A percentile compares a stretch with the other conserved stretches of the same genome.
Evolutionary conservation across 305 asterid species (phyloP).

Genomic region (Fraxinus floribunda): DNA sequence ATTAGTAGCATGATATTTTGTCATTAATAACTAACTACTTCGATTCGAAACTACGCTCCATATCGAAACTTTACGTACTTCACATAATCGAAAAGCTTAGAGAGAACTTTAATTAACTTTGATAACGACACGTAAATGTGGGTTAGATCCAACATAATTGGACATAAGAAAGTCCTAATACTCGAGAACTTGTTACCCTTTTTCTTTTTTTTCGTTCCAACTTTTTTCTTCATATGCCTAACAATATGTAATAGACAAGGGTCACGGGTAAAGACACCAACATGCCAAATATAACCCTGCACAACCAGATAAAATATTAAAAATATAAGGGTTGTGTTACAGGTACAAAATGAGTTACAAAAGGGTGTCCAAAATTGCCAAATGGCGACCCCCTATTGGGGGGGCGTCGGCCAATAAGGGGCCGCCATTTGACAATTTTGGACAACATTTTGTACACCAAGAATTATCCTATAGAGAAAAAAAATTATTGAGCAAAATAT

Average conservation of each 20-base stretch:
- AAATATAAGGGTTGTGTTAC: too few relatives aligned
- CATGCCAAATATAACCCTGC: conserved; percentile 85
- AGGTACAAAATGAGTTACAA: too few relatives aligned
- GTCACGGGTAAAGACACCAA: conserved; percentile 68
- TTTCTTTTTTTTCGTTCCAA: neutral
- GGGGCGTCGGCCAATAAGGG: too few relatives aligned
- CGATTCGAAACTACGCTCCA: neutral
- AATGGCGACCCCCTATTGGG: too few relatives aligned
- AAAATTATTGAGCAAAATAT: neutral
- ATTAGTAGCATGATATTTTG: neutral
- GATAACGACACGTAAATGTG: neutral
- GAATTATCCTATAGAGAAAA: neutral
- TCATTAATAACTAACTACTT: neutral
- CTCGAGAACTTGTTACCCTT: neutral
- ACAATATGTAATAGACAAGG: conserved; percentile 56
- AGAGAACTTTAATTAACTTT: neutral
- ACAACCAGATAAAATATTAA: conserved; percentile 15
- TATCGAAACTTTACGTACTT: neutral
- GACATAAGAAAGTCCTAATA: neutral
- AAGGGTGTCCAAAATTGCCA: too few relatives aligned
- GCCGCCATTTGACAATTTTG: too few relatives aligned
- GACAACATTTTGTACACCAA: too few relatives aligned
- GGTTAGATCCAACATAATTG: conserved; percentile 14
- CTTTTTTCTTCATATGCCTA: conserved; percentile 50
- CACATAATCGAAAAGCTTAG: neutral